phyloP scores from a whole-genome alignment of 2,329 filamentous ascomycete species.

The Scytalidium lignicola region DNA sequence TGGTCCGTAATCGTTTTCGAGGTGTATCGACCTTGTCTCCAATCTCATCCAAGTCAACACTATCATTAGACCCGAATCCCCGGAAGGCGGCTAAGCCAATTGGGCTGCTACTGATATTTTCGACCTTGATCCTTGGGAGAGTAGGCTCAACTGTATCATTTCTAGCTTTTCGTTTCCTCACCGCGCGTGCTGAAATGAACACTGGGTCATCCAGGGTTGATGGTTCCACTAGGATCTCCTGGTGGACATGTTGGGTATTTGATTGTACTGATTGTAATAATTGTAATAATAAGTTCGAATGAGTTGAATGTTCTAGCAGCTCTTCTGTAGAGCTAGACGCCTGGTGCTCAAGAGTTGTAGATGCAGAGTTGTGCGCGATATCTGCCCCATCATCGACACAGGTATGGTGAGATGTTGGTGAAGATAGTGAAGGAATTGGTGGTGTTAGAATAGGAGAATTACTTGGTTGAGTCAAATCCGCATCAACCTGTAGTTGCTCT shows the following conservation, averaged over 20 bases:
- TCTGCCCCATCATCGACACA: neutral
- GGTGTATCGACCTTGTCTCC: constrained; percentile 29
- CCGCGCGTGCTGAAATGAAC: constrained; percentile 16
- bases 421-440: neutral
- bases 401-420: neutral
- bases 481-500: neutral
- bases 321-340: constrained; percentile 22
- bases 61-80: constrained; percentile 18
- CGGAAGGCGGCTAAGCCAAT: constrained; percentile 14
- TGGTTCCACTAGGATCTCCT: neutral
- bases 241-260: neutral
- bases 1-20: constrained; percentile 21
- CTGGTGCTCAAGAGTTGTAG: neutral
- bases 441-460: neutral
- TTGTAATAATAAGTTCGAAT: too few species aligned
- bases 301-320: neutral
- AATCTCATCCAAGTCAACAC: constrained; percentile 31
- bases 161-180: constrained; percentile 22
- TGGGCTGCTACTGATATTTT: constrained; percentile 24
- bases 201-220: constrained; percentile 16
- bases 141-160: constrained; percentile 5
- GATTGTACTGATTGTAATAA: neutral
- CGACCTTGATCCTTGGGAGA: constrained; percentile 20
- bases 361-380: neutral
- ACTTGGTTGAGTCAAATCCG: too few species aligned